Conservation (phyloP, 1,284 basidiomycete species). For the Microbotryum violaceum region DNA sequence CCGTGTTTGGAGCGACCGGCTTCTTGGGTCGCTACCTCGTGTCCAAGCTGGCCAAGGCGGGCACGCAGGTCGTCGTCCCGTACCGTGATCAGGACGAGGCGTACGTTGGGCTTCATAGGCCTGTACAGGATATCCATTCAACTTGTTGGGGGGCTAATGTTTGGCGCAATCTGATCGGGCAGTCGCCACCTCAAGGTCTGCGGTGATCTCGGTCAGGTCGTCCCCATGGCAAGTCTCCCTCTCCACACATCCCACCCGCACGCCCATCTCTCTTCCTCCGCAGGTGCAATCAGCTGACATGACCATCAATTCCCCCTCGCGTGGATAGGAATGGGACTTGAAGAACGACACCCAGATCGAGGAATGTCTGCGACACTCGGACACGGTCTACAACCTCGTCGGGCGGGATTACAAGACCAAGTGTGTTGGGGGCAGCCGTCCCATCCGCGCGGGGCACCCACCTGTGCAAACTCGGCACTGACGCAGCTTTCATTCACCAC, state of each 20-base stretch:
- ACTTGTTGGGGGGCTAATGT: background rate
- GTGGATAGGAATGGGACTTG: slow-evolving; percentile 80
- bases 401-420: slow-evolving; percentile 88
- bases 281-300: background rate
- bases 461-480: background rate
- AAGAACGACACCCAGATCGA: slow-evolving; percentile 80
- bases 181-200: slow-evolving; percentile 73
- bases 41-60: slow-evolving; percentile 81
- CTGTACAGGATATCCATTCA: background rate
- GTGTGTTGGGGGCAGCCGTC: slow-evolving; percentile 44
- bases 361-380: slow-evolving; percentile 90
- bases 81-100: slow-evolving; percentile 95
- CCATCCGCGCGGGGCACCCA: slow-evolving; percentile 15
- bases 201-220: slow-evolving; percentile 95
- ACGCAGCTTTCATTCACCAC: background rate
- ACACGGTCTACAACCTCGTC: slow-evolving; percentile 91
- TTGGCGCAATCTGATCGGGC: background rate
- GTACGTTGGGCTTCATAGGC: slow-evolving; percentile 4
- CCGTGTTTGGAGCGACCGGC: slow-evolving; percentile 93
- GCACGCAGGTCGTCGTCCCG: slow-evolving; percentile 89
- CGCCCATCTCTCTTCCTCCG: background rate
- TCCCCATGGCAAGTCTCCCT: slow-evolving; percentile 64
- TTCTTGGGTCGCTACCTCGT: slow-evolving; percentile 94
- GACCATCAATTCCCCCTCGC: slow-evolving; percentile 4
- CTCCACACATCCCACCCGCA: slow-evolving; percentile 4